Conservation (phyloP, 257 asterid species). For the Nicotiana benthamiana region DNA sequence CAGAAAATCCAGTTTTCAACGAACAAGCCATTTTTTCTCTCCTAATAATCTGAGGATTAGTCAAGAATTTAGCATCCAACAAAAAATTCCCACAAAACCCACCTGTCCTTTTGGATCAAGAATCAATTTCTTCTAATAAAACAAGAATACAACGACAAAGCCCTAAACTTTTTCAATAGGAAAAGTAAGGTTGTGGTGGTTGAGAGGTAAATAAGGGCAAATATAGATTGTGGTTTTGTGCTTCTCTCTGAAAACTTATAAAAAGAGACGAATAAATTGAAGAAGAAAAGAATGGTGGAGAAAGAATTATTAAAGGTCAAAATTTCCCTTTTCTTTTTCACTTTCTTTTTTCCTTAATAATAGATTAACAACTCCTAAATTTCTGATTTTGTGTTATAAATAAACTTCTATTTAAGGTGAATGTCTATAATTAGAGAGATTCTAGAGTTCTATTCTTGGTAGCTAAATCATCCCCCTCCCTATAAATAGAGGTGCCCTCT, state of each 20-base stretch:
- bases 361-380: background rate
- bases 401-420: too few relatives aligned
- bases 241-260: slow-evolving; percentile 4
- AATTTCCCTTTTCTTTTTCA: background rate
- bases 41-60: slow-evolving; percentile 1
- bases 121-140: slow-evolving; percentile 15
- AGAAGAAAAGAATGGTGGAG: background rate
- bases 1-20: slow-evolving; percentile 42
- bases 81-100: slow-evolving; percentile 9
- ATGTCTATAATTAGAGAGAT: too few relatives aligned
- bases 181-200: slow-evolving; percentile 13
- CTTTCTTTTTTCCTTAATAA: background rate
- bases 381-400: too few relatives aligned
- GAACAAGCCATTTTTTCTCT: slow-evolving; percentile 45
- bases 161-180: background rate
- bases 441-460: too few relatives aligned
- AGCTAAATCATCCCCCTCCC: too few relatives aligned
- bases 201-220: background rate
- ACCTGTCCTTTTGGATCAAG: slow-evolving; percentile 20
- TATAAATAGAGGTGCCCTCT: too few relatives aligned
- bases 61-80: slow-evolving; percentile 21
- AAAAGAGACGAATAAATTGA: background rate
- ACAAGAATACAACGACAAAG: background rate
- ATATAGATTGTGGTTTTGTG: slow-evolving; percentile 18
- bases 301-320: background rate